Evolutionary conservation across 177 flowering plant genomes (phyloP).

Genomic region (Tripterygium wilfordii): DNA sequence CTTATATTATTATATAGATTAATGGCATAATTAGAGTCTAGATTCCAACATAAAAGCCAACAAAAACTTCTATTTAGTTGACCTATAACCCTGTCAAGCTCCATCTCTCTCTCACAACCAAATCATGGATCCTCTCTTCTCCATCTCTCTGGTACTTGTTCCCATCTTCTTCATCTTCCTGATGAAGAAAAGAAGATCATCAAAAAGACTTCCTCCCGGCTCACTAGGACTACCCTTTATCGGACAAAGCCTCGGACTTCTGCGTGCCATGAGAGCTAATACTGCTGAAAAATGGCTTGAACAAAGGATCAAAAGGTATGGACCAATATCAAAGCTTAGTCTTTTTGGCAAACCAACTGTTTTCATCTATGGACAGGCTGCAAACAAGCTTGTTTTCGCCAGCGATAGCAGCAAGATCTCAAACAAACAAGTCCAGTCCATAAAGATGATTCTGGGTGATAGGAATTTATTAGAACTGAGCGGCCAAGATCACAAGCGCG

Average conservation of each 20-base stretch:
- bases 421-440: conserved; percentile 20
- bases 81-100: too few species aligned
- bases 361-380: conserved; percentile 33
- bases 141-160: too few species aligned
- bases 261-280: conserved; percentile 24
- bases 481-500: conserved; percentile 38
- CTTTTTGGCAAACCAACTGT: conserved; percentile 37
- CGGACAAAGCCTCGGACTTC: conserved; percentile 32
- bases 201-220: conserved; percentile 33
- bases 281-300: conserved; percentile 33
- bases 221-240: conserved; percentile 34
- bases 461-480: conserved; percentile 22
- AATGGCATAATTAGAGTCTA: too few species aligned
- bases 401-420: conserved; percentile 11
- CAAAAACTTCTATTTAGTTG: too few species aligned
- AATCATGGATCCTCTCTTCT: too few species aligned
- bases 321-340: conserved; percentile 32
- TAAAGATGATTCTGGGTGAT: conserved; percentile 23
- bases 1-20: too few species aligned
- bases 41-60: too few species aligned
- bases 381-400: conserved; percentile 32
- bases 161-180: conserved; percentile 19
- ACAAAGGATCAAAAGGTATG: conserved; percentile 21
- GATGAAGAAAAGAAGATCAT: conserved; percentile 9
- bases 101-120: too few species aligned